Evolutionary conservation across 371 early-diverging fungal genomes (phyloP).

Genomic region (Circinella umbellata): DNA sequence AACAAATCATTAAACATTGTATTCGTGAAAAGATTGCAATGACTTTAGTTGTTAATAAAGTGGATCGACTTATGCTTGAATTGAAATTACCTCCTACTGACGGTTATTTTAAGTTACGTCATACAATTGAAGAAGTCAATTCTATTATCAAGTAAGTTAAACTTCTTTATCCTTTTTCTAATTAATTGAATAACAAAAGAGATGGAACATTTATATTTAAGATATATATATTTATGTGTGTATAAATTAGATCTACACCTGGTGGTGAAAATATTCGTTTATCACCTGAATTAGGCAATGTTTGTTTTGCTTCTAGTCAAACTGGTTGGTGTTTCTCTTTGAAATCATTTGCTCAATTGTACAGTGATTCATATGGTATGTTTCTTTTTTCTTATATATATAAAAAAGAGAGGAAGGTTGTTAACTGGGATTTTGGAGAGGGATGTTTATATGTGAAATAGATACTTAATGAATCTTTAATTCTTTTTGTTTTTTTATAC

Average conservation of each 20-base stretch:
- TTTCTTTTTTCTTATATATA: neutral
- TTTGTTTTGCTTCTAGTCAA: constrained; percentile 93
- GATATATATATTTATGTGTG: neutral
- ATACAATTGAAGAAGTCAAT: constrained; percentile 97
- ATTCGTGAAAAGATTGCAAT: constrained; percentile 83
- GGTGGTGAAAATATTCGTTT: constrained; percentile 68
- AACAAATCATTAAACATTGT: constrained; percentile 85
- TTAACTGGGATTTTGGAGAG: neutral
- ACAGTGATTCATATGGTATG: constrained; percentile 77
- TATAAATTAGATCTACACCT: constrained; percentile 37
- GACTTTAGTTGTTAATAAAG: constrained; percentile 93
- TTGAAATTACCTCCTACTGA: constrained; percentile 95
- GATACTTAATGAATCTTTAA: neutral
- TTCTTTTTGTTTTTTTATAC: neutral
- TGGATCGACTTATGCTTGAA: constrained; percentile 96
- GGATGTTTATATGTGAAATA: neutral
- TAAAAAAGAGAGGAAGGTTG: neutral
- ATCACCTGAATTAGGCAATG: constrained; percentile 95
- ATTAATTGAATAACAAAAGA: neutral
- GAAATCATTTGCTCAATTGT: constrained; percentile 91
- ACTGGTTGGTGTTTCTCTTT: constrained; percentile 97
- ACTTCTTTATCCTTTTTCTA: too few species aligned
- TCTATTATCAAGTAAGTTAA: constrained; percentile 66
- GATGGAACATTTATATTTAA: neutral
- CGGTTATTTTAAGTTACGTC: constrained; percentile 94